Conservation (phyloP, 495 filamentous ascomycete genomes). For the Chaetomium fimeti region DNA sequence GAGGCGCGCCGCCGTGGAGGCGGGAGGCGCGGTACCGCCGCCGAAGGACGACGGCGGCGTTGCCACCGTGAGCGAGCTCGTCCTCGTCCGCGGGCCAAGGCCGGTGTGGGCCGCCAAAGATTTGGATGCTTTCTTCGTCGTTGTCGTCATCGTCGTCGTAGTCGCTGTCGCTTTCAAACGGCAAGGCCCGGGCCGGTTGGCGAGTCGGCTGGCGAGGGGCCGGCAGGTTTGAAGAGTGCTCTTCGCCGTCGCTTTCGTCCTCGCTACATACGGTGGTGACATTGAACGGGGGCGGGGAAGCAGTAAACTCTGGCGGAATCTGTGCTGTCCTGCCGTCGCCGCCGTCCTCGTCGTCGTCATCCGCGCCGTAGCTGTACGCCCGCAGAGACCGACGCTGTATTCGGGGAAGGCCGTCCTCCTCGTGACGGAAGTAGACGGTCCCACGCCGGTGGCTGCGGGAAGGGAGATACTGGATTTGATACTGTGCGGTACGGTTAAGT, state of each 20-base stretch:
- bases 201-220: slow-evolving; percentile 34
- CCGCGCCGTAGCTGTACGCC: slow-evolving; percentile 16
- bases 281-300: slow-evolving; percentile 42
- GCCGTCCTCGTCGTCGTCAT: slow-evolving; percentile 39
- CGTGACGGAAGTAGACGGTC: slow-evolving; percentile 46
- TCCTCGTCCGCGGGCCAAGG: slow-evolving; percentile 24
- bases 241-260: slow-evolving; percentile 46
- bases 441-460: slow-evolving; percentile 28
- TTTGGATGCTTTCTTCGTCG: slow-evolving; percentile 37
- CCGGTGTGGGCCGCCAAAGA: slow-evolving; percentile 12
- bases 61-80: background rate
- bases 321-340: slow-evolving; percentile 53
- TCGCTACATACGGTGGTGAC: slow-evolving; percentile 56
- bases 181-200: slow-evolving; percentile 50
- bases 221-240: slow-evolving; percentile 20
- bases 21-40: background rate
- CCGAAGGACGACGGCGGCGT: background rate
- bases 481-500: slow-evolving; percentile 67
- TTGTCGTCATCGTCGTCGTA: slow-evolving; percentile 44
- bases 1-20: background rate
- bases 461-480: slow-evolving; percentile 67
- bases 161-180: slow-evolving; percentile 49
- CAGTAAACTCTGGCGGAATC: slow-evolving; percentile 53
- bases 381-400: slow-evolving; percentile 1
- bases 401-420: slow-evolving; percentile 40